phyloP scores from a whole-genome alignment of 2,329 filamentous ascomycete species.

The Ophiostoma tasmaniense region DNA sequence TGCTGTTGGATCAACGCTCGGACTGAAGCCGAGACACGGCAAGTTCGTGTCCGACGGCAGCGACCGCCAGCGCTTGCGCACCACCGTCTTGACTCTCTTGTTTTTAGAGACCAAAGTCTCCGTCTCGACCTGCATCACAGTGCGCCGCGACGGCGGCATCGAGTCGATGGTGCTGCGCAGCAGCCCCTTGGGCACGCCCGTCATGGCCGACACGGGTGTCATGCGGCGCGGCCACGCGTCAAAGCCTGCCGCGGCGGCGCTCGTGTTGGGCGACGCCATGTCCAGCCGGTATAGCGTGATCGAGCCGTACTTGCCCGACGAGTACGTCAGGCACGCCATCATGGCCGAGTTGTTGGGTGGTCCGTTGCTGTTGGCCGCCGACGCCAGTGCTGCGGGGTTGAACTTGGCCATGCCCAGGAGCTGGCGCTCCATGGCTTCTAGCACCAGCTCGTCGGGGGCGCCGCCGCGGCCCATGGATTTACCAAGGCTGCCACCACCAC shows the following conservation, averaged over 20 bases:
- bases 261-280: slow-evolving; percentile 10
- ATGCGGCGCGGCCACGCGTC: slow-evolving; percentile 21
- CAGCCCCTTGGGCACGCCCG: slow-evolving; percentile 21
- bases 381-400: not conserved
- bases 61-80: slow-evolving; percentile 17
- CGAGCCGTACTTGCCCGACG: slow-evolving; percentile 16
- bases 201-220: slow-evolving; percentile 20
- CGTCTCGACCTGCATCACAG: slow-evolving; percentile 16
- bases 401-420: slow-evolving; percentile 21
- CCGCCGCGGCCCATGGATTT: slow-evolving; percentile 5
- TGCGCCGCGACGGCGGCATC: slow-evolving; percentile 19
- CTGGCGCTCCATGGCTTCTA: slow-evolving; percentile 21
- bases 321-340: slow-evolving; percentile 21
- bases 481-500: not conserved
- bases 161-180: slow-evolving; percentile 19
- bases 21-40: slow-evolving; percentile 17
- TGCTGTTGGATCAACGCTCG: slow-evolving; percentile 14
- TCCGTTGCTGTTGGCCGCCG: not conserved
- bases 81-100: not conserved
- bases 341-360: slow-evolving; percentile 8
- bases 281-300: slow-evolving; percentile 21
- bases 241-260: not conserved
- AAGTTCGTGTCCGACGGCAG: slow-evolving; percentile 13
- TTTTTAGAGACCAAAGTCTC: not conserved
- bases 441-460: slow-evolving; percentile 17